phyloP scores from a whole-genome alignment of 805 yeast genomes.

The Maudiozyma pseudohumilis region DNA sequence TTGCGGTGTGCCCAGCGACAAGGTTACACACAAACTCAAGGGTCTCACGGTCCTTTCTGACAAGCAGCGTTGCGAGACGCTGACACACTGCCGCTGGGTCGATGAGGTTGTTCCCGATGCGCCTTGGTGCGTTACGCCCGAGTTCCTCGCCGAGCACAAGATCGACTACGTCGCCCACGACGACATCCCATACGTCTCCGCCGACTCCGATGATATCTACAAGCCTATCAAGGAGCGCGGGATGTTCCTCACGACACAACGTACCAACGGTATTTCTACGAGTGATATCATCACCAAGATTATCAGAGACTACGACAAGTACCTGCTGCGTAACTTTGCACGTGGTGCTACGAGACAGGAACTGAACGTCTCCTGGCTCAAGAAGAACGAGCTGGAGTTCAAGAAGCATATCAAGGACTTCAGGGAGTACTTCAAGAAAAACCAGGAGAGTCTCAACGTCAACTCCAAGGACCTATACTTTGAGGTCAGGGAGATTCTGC shows the following conservation, averaged over 20 bases:
- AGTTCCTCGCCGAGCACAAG: constrained; percentile 64
- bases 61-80: constrained; percentile 80
- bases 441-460: constrained; percentile 55
- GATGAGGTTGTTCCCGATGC: constrained; percentile 92
- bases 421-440: constrained; percentile 73
- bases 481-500: constrained; percentile 67
- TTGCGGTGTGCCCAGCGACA: constrained; percentile 86
- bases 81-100: constrained; percentile 92
- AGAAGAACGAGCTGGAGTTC: constrained; percentile 90
- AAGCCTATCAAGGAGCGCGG: constrained; percentile 86
- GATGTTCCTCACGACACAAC: constrained; percentile 84
- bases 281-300: constrained; percentile 92
- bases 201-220: constrained; percentile 86
- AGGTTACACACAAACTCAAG: constrained; percentile 81
- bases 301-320: constrained; percentile 92
- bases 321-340: constrained; percentile 92
- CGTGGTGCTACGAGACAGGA: constrained; percentile 96
- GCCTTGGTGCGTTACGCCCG: constrained; percentile 89
- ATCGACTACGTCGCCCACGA: constrained; percentile 98
- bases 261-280: constrained; percentile 94
- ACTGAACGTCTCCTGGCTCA: constrained; percentile 92
- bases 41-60: constrained; percentile 90
- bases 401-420: constrained; percentile 84
- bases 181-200: constrained; percentile 86
- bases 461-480: constrained; percentile 76